phyloP scores from a whole-genome alignment of 2,329 filamentous ascomycete genomes.

The Huntiella bhutanensis region DNA sequence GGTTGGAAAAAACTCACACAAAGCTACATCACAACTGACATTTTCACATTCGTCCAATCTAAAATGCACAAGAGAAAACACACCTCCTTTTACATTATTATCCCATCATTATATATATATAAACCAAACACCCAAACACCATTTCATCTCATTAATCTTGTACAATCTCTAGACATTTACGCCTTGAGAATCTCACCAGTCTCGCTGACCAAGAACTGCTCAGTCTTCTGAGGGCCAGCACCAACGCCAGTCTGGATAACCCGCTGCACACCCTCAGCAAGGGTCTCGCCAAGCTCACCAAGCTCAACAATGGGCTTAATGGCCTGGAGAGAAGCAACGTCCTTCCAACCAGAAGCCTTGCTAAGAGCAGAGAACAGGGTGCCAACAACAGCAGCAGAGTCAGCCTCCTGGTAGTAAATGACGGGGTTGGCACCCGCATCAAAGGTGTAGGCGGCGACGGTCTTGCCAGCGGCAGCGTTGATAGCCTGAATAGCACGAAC shows the following conservation, averaged over 20 bases:
- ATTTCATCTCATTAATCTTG: not conserved
- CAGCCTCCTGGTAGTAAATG: constrained; percentile 78
- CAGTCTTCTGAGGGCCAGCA: constrained; percentile 65
- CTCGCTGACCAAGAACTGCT: constrained; percentile 56
- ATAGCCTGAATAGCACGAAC: constrained; percentile 78
- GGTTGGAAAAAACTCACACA: too few relatives aligned
- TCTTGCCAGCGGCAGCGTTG: constrained; percentile 60
- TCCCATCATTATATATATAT: constrained; percentile 3
- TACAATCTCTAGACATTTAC: not conserved
- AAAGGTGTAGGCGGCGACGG: constrained; percentile 85
- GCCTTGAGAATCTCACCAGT: constrained; percentile 25
- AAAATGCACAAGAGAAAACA: too few relatives aligned
- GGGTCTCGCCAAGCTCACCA: constrained; percentile 39
- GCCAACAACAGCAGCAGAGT: constrained; percentile 54
- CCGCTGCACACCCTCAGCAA: constrained; percentile 66
- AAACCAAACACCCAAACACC: not conserved
- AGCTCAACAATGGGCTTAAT: constrained; percentile 37
- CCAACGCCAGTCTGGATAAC: constrained; percentile 86
- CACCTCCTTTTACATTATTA: too few relatives aligned
- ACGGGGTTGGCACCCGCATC: constrained; percentile 95
- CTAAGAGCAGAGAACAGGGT: constrained; percentile 52
- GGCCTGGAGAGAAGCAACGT: constrained; percentile 26
- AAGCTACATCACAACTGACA: too few relatives aligned
- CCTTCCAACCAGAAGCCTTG: constrained; percentile 53
- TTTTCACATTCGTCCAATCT: too few relatives aligned